phyloP scores from a whole-genome alignment of 2,329 filamentous ascomycete genomes.

The Curvularia hawaiiensis region DNA sequence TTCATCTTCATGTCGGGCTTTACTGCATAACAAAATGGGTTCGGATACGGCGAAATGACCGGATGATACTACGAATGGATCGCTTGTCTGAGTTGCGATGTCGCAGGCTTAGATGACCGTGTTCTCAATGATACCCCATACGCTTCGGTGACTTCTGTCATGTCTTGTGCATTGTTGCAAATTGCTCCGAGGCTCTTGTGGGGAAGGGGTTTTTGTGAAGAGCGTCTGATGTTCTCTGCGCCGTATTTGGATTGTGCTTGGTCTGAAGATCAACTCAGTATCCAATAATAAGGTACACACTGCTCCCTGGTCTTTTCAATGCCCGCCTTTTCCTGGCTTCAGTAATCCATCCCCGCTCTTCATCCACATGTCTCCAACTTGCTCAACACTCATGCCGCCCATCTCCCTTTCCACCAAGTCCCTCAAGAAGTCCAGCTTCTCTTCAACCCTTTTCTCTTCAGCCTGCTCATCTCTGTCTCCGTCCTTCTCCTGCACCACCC shows the following conservation, averaged over 20 bases:
- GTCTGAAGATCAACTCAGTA: background rate
- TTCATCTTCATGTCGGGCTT: slow-evolving; percentile 35
- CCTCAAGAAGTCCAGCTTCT: slow-evolving; percentile 43
- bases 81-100: slow-evolving; percentile 32
- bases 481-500: slow-evolving; percentile 48
- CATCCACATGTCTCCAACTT: slow-evolving; percentile 57
- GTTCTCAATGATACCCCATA: slow-evolving; percentile 47
- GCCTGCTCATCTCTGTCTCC: slow-evolving; percentile 54
- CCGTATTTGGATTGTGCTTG: background rate
- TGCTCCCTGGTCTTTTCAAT: slow-evolving; percentile 29
- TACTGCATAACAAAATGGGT: slow-evolving; percentile 44
- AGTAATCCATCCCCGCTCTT: slow-evolving; percentile 56
- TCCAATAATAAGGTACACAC: background rate
- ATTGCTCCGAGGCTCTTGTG: background rate
- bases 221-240: background rate
- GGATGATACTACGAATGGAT: slow-evolving; percentile 47
- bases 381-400: slow-evolving; percentile 47
- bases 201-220: background rate
- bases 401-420: slow-evolving; percentile 65
- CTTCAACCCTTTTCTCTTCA: background rate
- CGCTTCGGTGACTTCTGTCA: slow-evolving; percentile 30
- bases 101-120: slow-evolving; percentile 32
- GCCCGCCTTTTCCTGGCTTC: slow-evolving; percentile 50
- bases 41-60: slow-evolving; percentile 46
- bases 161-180: background rate